Percentiles rank a stretch among this genome's conserved stretches.
Conservation (phyloP, 495 filamentous ascomycete species). For the Tuber calosporum region DNA sequence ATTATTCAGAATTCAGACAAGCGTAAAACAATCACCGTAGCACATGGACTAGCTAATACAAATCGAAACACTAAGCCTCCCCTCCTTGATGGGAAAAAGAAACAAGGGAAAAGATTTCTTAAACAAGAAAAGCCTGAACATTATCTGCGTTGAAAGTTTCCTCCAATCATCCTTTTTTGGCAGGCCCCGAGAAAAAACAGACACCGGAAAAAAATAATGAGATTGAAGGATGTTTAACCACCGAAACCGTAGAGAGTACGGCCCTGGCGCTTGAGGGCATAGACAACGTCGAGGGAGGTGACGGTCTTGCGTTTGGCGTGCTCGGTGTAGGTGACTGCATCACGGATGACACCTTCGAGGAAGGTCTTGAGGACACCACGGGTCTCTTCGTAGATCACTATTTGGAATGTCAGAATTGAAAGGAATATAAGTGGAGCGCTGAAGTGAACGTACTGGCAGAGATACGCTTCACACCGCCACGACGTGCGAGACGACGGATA, state of each 20-base stretch:
- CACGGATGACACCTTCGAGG: slow-evolving; percentile 99
- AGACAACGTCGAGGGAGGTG: slow-evolving; percentile 90
- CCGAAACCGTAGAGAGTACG: slow-evolving; percentile 97
- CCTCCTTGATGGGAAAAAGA: background rate
- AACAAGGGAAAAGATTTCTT: slow-evolving; percentile 4
- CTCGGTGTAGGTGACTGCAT: slow-evolving; percentile 97
- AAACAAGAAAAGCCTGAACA: background rate
- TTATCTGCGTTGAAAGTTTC: background rate
- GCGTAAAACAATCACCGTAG: slow-evolving; percentile 1
- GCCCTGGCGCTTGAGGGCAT: slow-evolving; percentile 89
- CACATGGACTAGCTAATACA: background rate
- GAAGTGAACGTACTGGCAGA: slow-evolving; percentile 65
- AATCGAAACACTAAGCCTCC: slow-evolving; percentile 5
- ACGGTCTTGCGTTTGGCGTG: slow-evolving; percentile 98
- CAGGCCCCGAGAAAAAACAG: background rate
- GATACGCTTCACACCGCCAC: slow-evolving; percentile 99
- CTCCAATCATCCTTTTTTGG: background rate
- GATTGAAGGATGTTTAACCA: slow-evolving; percentile 56
- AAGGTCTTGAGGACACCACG: slow-evolving; percentile 99
- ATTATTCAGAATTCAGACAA: background rate
- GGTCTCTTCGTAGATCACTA: slow-evolving; percentile 96
- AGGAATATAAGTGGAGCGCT: background rate
- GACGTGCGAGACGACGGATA: slow-evolving; percentile 98
- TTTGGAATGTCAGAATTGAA: slow-evolving; percentile 43
- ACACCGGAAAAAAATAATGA: background rate